Conservation (phyloP, 164 flowering plant genomes). For the Magnolia kwangsiensis region DNA sequence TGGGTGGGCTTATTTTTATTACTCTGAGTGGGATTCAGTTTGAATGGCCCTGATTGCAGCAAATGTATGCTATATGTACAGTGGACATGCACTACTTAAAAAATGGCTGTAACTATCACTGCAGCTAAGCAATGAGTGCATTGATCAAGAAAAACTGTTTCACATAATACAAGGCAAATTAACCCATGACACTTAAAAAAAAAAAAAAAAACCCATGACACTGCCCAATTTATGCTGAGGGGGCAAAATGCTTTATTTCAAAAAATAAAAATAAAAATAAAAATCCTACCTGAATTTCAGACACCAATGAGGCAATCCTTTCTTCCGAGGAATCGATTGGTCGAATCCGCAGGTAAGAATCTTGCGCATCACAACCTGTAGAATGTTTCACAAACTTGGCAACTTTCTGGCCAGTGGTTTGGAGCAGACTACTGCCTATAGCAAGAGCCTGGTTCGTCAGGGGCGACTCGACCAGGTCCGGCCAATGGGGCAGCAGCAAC, state of each 20-base stretch:
- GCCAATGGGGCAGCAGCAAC: slow-evolving; percentile 71
- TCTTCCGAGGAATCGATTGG: neutral
- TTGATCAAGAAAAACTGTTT: neutral
- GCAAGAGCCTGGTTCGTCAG: slow-evolving; percentile 74
- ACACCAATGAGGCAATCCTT: neutral
- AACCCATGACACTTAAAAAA: neutral
- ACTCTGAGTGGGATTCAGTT: no score
- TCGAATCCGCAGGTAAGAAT: neutral
- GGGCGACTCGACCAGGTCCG: slow-evolving; percentile 57
- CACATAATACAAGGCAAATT: neutral
- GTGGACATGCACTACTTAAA: no score
- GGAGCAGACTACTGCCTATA: slow-evolving; percentile 35
- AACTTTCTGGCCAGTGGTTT: neutral
- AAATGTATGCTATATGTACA: no score
- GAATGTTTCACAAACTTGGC: neutral
- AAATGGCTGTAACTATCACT: no score
- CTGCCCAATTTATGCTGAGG: neutral
- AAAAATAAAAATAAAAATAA: neutral
- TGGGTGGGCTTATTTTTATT: no score
- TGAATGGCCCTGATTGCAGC: no score
- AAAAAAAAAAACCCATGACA: neutral
- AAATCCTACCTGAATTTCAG: neutral
- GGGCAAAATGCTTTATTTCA: neutral
- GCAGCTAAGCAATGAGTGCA: neutral
- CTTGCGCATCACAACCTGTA: neutral